Percentiles rank a stretch among this genome's conserved stretches.
Evolutionary conservation across 2,329 filamentous ascomycete species (phyloP).

Genomic region (Ascochyta pisi): DNA sequence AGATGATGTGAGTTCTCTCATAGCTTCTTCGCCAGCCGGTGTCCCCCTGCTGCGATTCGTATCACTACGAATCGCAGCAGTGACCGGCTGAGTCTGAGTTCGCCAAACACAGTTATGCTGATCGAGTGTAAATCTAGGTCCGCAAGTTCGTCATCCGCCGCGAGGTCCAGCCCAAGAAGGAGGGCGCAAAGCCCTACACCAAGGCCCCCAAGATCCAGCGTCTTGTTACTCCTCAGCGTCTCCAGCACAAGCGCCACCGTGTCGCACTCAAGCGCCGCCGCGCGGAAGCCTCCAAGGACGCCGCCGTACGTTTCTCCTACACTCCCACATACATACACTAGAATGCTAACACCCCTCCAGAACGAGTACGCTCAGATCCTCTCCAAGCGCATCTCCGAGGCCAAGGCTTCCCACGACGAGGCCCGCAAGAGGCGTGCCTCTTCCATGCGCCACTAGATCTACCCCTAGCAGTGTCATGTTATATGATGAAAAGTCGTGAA

Average conservation of each 20-base stretch:
- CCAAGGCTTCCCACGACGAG: conserved; percentile 93
- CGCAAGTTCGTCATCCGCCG: conserved; percentile 99
- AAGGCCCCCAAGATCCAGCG: conserved; percentile 99
- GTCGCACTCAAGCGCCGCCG: conserved; percentile 98
- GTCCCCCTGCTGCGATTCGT: conserved; percentile 21
- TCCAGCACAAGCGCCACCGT: conserved; percentile 99
- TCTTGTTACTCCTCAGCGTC: conserved; percentile 98
- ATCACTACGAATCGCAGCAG: conserved; percentile 1
- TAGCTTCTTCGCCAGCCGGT: conserved; percentile 70
- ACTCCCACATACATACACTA: not conserved
- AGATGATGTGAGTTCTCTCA: conserved; percentile 91
- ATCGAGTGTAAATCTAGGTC: conserved; percentile 65
- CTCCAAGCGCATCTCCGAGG: conserved; percentile 95
- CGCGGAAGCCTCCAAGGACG: conserved; percentile 96
- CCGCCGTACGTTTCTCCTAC: conserved; percentile 74
- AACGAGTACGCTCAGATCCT: conserved; percentile 97
- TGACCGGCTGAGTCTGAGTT: conserved; percentile 58
- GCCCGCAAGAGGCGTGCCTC: conserved; percentile 95
- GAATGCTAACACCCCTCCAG: conserved; percentile 57
- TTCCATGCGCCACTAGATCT: conserved; percentile 61
- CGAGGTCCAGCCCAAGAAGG: conserved; percentile 95
- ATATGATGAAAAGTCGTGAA: conserved; percentile 44
- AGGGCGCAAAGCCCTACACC: conserved; percentile 98
- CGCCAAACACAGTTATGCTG: conserved; percentile 22
- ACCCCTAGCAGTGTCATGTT: conserved; percentile 30